Conservation (phyloP, 495 filamentous ascomycete genomes). For the Pyrenula massariospora region DNA sequence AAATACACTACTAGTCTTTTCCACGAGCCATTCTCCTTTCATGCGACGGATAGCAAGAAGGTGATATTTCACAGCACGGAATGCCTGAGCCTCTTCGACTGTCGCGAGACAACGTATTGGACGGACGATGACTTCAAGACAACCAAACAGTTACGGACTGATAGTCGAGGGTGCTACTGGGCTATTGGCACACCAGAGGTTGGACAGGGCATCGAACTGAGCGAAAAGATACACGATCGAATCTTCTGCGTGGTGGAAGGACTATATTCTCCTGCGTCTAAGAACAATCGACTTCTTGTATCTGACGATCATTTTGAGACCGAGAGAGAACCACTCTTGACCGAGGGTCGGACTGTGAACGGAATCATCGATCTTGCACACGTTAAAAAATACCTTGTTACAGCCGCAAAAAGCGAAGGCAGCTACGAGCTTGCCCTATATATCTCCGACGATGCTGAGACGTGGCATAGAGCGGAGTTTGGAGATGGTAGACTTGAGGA, state of each 20-base stretch:
- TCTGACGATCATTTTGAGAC: slow-evolving; percentile 67
- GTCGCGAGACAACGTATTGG: slow-evolving; percentile 48
- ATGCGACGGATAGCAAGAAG: slow-evolving; percentile 67
- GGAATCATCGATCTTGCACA: slow-evolving; percentile 67
- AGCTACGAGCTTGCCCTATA: slow-evolving; percentile 87
- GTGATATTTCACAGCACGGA: slow-evolving; percentile 68
- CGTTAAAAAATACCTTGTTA: slow-evolving; percentile 77
- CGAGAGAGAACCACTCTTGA: slow-evolving; percentile 59
- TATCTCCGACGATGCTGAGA: slow-evolving; percentile 63
- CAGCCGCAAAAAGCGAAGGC: slow-evolving; percentile 61
- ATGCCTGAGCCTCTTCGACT: slow-evolving; percentile 33
- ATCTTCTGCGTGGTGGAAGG: slow-evolving; percentile 71
- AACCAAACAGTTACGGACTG: slow-evolving; percentile 45
- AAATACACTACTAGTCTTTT: slow-evolving; percentile 32
- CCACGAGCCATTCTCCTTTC: slow-evolving; percentile 50
- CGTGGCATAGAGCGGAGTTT: slow-evolving; percentile 90
- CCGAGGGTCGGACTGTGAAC: slow-evolving; percentile 54
- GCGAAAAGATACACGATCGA: slow-evolving; percentile 47
- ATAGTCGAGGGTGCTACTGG: slow-evolving; percentile 68
- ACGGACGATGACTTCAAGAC: slow-evolving; percentile 74
- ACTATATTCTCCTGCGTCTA: slow-evolving; percentile 41
- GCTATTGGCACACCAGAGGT: slow-evolving; percentile 67
- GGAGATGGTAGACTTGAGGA: slow-evolving; percentile 67
- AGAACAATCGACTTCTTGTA: slow-evolving; percentile 62
- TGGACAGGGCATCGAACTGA: slow-evolving; percentile 40